These are phyloP conservation scores for Choiromyces venosus DNA, from an alignment of 495 filamentous ascomycete species.

Conservation along the genomic window DNA sequence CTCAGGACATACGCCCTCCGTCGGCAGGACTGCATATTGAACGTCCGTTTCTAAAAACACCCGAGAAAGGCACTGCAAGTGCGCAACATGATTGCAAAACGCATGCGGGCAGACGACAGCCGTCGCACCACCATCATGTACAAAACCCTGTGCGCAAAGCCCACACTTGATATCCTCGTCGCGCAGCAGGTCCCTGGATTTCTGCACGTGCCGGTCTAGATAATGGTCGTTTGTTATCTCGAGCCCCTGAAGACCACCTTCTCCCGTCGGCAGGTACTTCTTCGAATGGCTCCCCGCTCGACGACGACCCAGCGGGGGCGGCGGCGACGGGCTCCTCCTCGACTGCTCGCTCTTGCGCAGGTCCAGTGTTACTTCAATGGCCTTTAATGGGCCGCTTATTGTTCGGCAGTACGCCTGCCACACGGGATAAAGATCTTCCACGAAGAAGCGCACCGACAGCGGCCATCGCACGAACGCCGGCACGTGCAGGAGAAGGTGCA, in stretches of 20 bases:
- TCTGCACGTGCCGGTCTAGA: slow-evolving; percentile 64
- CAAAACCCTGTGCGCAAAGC: slow-evolving; percentile 55
- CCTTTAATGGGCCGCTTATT: slow-evolving; percentile 49
- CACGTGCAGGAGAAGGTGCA: slow-evolving; percentile 73
- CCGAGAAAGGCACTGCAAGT: slow-evolving; percentile 70
- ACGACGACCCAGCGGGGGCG: slow-evolving; percentile 6
- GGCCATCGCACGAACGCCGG: slow-evolving; percentile 75
- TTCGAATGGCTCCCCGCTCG: slow-evolving; percentile 33
- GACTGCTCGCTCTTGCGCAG: slow-evolving; percentile 37
- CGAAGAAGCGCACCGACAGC: slow-evolving; percentile 75
- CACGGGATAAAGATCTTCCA: slow-evolving; percentile 56
- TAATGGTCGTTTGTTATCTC: slow-evolving; percentile 60
- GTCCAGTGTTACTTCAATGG: slow-evolving; percentile 56
- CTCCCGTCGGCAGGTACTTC: slow-evolving; percentile 14
- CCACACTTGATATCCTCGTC: slow-evolving; percentile 52
- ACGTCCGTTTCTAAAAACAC: slow-evolving; percentile 51
- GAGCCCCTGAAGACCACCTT: slow-evolving; percentile 53
- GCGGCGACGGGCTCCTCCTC: slow-evolving; percentile 7
- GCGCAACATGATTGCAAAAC: slow-evolving; percentile 61
- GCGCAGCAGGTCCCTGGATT: slow-evolving; percentile 57
- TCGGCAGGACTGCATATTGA: slow-evolving; percentile 55
- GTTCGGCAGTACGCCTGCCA: slow-evolving; percentile 62
- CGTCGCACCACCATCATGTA: slow-evolving; percentile 47
- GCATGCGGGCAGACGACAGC: slow-evolving; percentile 65
- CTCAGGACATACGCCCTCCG: slow-evolving; percentile 63